phyloP scores from a whole-genome alignment of 164 flowering plant genomes.

The Buxus sempervirens region DNA sequence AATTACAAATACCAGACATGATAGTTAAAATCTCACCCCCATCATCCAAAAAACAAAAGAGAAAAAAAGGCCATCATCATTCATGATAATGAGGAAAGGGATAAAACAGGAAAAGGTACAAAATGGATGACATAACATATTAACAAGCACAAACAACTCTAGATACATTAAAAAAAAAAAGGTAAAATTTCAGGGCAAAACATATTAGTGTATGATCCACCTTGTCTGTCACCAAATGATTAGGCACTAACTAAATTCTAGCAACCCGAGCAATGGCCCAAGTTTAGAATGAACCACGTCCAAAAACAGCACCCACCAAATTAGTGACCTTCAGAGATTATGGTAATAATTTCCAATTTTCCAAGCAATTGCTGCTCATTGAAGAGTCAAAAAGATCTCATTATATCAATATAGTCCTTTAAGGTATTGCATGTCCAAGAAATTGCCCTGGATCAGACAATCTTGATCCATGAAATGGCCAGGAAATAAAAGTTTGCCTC shows the following conservation, averaged over 20 bases:
- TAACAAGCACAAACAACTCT: no score
- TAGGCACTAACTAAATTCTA: background rate
- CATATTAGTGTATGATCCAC: background rate
- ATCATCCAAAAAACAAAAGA: background rate
- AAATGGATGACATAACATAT: background rate
- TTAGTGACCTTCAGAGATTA: background rate
- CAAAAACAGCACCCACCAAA: background rate
- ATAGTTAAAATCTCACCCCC: background rate
- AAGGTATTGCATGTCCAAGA: no score
- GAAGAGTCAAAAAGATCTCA: background rate
- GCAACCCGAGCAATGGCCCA: background rate
- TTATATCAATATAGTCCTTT: no score
- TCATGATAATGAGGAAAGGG: background rate
- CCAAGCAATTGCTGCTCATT: background rate
- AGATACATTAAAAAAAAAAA: no score
- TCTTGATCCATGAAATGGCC: no score
- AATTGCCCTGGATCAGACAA: no score
- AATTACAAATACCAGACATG: background rate
- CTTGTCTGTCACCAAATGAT: background rate
- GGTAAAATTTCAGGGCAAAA: background rate
- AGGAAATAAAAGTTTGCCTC: no score
- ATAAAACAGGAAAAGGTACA: background rate
- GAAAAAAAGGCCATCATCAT: background rate
- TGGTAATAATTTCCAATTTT: background rate
- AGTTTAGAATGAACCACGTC: background rate